Base-by-base conservation (phyloP, 768 basidiomycete species). In the Tulasnella sp. region DNA sequence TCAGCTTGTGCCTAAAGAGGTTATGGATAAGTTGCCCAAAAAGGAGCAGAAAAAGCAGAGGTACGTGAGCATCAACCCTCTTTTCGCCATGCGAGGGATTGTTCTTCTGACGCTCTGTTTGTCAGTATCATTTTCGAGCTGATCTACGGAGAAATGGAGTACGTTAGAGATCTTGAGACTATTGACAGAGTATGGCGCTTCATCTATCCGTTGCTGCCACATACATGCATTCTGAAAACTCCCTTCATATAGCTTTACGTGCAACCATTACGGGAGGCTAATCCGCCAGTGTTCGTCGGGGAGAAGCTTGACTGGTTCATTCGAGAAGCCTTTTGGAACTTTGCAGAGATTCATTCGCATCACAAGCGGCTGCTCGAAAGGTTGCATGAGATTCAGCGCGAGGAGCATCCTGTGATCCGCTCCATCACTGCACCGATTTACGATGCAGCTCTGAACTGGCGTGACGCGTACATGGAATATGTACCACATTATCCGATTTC, bases 71-170 rank as follows among this genome's bases (percentile, higher is more conserved):
- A n/a, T 19, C 4, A 17, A n/a, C n/a, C n/a, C n/a, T 46, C 4
- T 38, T 29, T 12, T 24, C 30, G 45, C 22, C 60, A 34, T 17
- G 2, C 48, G 15, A 38, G 38, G 30, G 12, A 17, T 42, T 50
- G 44, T 42, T n/a, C 29, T 48, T 11, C 21, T 44, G 53, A 19
- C 46, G 5, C 15, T 38, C 7, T 38, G 15, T 15, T 7, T 58
- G 38, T n/a, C 63, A 92, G 90, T 45, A 83, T 92, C 66, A 92
- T 94, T 52, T 96, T 93, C 66, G 92, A 96, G 73, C 70, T 94
- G 62, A 94, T 96, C 70, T 89, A 94, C 70, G 87, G 88, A 63
- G 92, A 96, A 70, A 94, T 94, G 90, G 81, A 83, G 25, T 96
- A 93, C 67, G 92, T 94, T 25, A 87, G 84, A 65, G 92, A 96